Percentiles rank a stretch among this genome's conserved stretches.
Conservation (phyloP, 345 rosid species). For the Adansonia digitata region DNA sequence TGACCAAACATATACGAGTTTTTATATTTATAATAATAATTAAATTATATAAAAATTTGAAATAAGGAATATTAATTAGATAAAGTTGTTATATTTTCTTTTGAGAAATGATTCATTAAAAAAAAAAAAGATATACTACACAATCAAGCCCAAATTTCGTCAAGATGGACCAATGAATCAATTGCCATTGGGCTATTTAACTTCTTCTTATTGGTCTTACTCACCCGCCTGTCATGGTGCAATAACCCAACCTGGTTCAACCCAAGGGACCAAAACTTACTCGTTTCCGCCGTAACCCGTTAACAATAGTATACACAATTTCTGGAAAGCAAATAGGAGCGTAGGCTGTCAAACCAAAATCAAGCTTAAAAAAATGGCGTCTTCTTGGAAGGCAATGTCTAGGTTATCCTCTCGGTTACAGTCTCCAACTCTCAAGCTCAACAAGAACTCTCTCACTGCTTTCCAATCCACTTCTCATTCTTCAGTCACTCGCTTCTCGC, state of each 20-base stretch:
- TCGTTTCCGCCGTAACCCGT: neutral
- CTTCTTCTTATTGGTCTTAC: neutral
- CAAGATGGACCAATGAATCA: neutral
- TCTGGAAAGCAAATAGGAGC: neutral
- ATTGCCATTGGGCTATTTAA: neutral
- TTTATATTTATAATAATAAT: no score
- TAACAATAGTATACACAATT: neutral
- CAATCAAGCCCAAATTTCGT: neutral
- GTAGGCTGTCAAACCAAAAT: constrained; percentile 19
- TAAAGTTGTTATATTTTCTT: no score
- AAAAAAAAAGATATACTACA: no score
- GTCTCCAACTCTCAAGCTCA: constrained; percentile 31
- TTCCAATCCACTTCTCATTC: constrained; percentile 26
- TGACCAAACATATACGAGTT: no score
- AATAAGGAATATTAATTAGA: no score
- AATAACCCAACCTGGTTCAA: neutral
- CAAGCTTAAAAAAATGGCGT: constrained; percentile 30
- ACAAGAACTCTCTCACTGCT: constrained; percentile 31
- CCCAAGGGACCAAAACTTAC: neutral
- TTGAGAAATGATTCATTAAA: no score
- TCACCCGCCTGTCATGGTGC: neutral
- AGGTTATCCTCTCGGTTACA: constrained; percentile 51
- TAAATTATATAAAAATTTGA: no score
- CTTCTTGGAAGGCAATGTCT: constrained; percentile 41
- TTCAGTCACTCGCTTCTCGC: constrained; percentile 35